phyloP scores from a whole-genome alignment of 1,139 yeast species.

The Zygosaccharomyces sapae region DNA sequence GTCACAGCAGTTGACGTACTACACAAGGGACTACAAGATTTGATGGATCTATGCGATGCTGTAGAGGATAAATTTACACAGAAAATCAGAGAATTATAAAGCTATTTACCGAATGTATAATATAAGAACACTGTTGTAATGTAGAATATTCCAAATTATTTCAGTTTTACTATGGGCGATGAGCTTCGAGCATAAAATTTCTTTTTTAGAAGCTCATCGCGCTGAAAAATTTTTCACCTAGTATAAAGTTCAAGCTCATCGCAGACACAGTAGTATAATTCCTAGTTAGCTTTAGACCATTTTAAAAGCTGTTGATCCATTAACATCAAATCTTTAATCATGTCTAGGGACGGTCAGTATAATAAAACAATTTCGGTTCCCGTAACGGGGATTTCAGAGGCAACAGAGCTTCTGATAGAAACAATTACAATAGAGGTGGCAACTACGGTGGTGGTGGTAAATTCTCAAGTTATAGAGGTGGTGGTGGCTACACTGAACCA shows the following conservation, averaged over 20 bases:
- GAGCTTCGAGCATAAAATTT: conserved; percentile 6
- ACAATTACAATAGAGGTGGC: conserved; percentile 38
- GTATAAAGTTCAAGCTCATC: conserved; percentile 8
- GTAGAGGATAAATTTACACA: conserved; percentile 75
- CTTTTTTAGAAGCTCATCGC: conserved; percentile 10
- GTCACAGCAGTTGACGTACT: conserved; percentile 90
- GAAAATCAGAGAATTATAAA: conserved; percentile 45
- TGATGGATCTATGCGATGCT: conserved; percentile 75
- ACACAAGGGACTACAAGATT: conserved; percentile 84
- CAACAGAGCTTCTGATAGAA: conserved; percentile 40
- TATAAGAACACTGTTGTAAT: not conserved
- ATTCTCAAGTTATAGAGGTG: conserved; percentile 38
- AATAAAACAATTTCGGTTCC: conserved; percentile 33
- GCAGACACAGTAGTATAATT: conserved; percentile 1
- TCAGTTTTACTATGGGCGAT: conserved; percentile 6
- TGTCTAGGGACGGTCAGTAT: conserved; percentile 36
- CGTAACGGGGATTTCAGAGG: conserved; percentile 42
- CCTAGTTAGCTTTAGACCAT: not conserved
- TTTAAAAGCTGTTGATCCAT: not conserved
- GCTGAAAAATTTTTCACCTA: conserved; percentile 5
- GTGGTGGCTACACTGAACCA: conserved; percentile 28
- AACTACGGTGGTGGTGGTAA: conserved; percentile 30
- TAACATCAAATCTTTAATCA: not conserved
- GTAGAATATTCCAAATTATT: conserved; percentile 1
- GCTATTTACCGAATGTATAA: not conserved